Conservation (phyloP, 2,329 filamentous ascomycete genomes). For the Penicillium sclerotiorum region DNA sequence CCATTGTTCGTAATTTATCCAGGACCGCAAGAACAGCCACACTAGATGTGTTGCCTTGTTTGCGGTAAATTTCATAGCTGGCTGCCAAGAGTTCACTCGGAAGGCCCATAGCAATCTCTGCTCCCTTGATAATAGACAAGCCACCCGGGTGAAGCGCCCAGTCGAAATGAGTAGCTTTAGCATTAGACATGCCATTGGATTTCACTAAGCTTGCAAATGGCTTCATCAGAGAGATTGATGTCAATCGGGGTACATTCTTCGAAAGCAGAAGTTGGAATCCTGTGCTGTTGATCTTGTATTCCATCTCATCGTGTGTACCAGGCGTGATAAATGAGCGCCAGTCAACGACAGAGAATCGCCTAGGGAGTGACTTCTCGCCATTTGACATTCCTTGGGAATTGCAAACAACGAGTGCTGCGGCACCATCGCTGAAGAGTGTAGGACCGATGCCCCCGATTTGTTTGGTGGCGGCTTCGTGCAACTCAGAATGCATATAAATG, state of each 20-base stretch:
- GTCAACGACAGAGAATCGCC: not conserved
- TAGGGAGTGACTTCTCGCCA: not conserved
- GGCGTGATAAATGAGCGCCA: not conserved
- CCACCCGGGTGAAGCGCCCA: slow-evolving; percentile 1
- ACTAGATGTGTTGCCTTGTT: not conserved
- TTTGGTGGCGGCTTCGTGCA: not conserved
- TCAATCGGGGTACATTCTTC: not conserved
- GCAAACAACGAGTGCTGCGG: not conserved
- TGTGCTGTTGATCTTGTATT: slow-evolving; percentile 1
- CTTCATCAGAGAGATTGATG: not conserved
- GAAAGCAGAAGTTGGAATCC: not conserved
- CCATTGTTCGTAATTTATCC: not conserved
- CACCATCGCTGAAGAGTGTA: not conserved
- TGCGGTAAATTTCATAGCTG: slow-evolving; percentile 1
- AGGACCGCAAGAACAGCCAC: slow-evolving; percentile 1
- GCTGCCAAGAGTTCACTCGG: not conserved
- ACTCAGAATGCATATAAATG: not conserved
- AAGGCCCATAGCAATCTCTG: not conserved
- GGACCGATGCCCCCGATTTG: not conserved
- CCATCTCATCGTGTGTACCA: not conserved
- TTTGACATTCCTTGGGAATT: not conserved
- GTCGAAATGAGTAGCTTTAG: not conserved
- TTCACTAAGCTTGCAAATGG: not conserved
- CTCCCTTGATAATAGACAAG: not conserved
- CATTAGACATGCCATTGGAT: not conserved